Conservation (phyloP, 306 rosid species). For the Oemleria cerasiformis region DNA sequence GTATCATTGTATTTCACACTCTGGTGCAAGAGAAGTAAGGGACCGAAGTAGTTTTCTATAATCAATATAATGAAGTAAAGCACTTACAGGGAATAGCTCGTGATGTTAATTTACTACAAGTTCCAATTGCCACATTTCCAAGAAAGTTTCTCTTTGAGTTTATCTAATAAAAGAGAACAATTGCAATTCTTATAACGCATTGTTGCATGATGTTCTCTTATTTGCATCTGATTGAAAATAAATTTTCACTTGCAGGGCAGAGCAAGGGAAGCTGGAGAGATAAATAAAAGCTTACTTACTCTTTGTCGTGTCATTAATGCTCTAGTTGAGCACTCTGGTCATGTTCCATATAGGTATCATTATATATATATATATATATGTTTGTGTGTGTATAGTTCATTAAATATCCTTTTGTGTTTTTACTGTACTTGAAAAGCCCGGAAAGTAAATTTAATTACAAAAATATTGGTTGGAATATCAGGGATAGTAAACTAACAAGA, state of each 20-base stretch:
- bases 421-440: neutral
- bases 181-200: neutral
- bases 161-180: no score
- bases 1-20: constrained; percentile 70
- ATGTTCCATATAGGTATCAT: constrained; percentile 86
- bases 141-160: neutral
- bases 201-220: constrained; percentile 1
- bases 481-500: constrained; percentile 97
- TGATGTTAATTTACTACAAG: constrained; percentile 11
- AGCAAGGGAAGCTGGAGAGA: constrained; percentile 99
- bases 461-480: constrained; percentile 40
- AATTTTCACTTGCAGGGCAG: constrained; percentile 73
- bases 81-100: neutral
- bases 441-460: constrained; percentile 17
- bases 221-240: constrained; percentile 23
- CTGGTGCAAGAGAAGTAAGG: constrained; percentile 98
- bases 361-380: constrained; percentile 5
- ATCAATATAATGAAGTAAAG: neutral
- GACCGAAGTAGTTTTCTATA: neutral
- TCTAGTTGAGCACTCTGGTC: constrained; percentile 98
- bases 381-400: constrained; percentile 6
- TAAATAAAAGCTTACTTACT: constrained; percentile 93
- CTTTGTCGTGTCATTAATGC: constrained; percentile 98
- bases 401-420: constrained; percentile 5
- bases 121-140: neutral